Conservation (phyloP, 805 yeast species). For the Hanseniaspora pseudoguilliermondii region DNA sequence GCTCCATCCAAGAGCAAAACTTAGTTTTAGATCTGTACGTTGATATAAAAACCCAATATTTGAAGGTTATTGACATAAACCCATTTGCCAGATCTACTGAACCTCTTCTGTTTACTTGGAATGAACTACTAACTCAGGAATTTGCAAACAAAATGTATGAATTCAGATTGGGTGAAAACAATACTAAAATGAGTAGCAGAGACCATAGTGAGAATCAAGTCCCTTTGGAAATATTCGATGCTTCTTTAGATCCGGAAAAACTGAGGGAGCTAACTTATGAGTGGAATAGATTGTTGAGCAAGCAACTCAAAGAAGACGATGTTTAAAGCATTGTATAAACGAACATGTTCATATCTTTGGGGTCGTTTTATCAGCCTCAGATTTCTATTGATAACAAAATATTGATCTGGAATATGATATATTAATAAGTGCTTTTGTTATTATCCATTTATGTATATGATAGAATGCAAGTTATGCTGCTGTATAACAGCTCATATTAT, state of each 20-base stretch:
- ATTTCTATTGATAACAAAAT: no score
- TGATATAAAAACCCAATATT: constrained; percentile 56
- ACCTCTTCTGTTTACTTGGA: constrained; percentile 70
- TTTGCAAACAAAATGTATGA: constrained; percentile 31
- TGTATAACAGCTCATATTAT: no score
- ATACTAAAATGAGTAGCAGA: constrained; percentile 20
- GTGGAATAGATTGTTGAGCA: constrained; percentile 37
- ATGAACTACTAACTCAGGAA: constrained; percentile 41
- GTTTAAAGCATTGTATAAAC: not conserved
- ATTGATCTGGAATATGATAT: no score
- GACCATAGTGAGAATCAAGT: constrained; percentile 86
- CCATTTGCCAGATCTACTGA: constrained; percentile 75
- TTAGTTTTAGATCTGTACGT: constrained; percentile 74
- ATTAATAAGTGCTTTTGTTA: no score
- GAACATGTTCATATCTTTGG: not conserved
- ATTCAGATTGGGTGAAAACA: constrained; percentile 58
- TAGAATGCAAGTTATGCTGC: no score
- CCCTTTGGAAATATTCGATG: constrained; percentile 83
- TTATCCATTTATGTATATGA: no score
- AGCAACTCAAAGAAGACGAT: constrained; percentile 20
- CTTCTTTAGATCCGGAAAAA: constrained; percentile 52
- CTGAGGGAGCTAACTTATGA: constrained; percentile 56
- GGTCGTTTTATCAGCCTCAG: not conserved
- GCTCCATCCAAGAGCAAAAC: not conserved
- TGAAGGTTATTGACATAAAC: constrained; percentile 70